phyloP scores from a whole-genome alignment of 2,329 filamentous ascomycete species.

The Albifimbria verrucaria region DNA sequence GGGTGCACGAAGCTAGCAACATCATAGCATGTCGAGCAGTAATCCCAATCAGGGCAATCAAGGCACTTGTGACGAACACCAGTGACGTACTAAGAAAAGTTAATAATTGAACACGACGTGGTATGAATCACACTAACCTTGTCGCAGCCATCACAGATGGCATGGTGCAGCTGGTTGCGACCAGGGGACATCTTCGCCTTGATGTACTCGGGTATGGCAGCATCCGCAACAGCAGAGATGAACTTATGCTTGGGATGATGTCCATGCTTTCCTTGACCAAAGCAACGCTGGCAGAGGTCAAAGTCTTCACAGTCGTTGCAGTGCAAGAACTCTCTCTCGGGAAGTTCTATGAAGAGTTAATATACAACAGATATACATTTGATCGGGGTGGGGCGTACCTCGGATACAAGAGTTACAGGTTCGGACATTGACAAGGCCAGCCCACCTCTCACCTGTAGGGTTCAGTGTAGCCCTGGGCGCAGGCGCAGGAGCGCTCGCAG shows the following conservation, averaged over 20 bases:
- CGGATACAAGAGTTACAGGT: constrained; percentile 67
- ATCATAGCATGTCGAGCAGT: constrained; percentile 73
- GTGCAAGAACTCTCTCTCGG: constrained; percentile 78
- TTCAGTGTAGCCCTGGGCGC: constrained; percentile 17
- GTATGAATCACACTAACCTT: constrained; percentile 31
- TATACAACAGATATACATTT: neutral
- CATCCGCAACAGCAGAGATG: constrained; percentile 61
- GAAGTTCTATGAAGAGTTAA: constrained; percentile 50
- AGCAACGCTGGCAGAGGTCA: constrained; percentile 85
- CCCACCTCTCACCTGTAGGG: constrained; percentile 14
- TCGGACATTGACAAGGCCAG: constrained; percentile 40
- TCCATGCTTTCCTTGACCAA: constrained; percentile 72
- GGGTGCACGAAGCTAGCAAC: constrained; percentile 69
- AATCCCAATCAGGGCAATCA: constrained; percentile 97
- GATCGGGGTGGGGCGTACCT: constrained; percentile 19
- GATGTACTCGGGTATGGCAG: constrained; percentile 58
- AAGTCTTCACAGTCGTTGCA: constrained; percentile 85
- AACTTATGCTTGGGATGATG: constrained; percentile 90
- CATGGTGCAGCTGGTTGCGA: constrained; percentile 77
- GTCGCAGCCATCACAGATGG: constrained; percentile 93
- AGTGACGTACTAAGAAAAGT: constrained; percentile 56
- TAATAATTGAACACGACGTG: neutral
- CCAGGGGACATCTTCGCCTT: constrained; percentile 71
- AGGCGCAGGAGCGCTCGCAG: constrained; percentile 8
- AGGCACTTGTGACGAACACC: constrained; percentile 96